Evolutionary conservation across 2,329 filamentous ascomycete genomes (phyloP).

Genomic region (Pleurostoma richardsiae): DNA sequence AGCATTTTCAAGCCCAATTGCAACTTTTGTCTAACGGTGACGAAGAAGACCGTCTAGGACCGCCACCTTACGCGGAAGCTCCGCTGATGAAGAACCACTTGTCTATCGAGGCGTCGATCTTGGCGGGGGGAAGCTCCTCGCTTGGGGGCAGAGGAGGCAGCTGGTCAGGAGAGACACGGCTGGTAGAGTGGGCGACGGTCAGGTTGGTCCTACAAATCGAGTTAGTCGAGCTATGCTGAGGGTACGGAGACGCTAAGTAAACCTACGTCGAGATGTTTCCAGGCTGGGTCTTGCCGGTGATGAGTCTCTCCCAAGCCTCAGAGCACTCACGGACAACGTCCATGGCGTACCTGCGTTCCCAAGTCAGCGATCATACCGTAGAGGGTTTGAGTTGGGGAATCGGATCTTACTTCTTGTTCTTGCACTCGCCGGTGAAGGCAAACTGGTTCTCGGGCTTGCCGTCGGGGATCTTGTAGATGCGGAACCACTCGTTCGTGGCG

Average conservation of each 20-base stretch:
- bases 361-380: too few species aligned
- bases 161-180: slow-evolving; percentile 64
- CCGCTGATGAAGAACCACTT: slow-evolving; percentile 99
- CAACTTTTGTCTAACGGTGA: too few species aligned
- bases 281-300: slow-evolving; percentile 79
- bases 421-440: slow-evolving; percentile 99
- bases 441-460: slow-evolving; percentile 99
- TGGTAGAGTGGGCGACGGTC: slow-evolving; percentile 66
- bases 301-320: slow-evolving; percentile 95
- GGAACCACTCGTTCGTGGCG: slow-evolving; percentile 99
- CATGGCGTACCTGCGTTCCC: slow-evolving; percentile 69
- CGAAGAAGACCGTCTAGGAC: too few species aligned
- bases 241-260: background rate
- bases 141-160: slow-evolving; percentile 72
- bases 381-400: background rate
- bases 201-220: slow-evolving; percentile 64
- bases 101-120: slow-evolving; percentile 95
- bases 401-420: slow-evolving; percentile 83
- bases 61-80: slow-evolving; percentile 66
- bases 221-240: background rate
- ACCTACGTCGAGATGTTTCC: slow-evolving; percentile 80
- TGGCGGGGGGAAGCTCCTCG: slow-evolving; percentile 77
- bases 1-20: too few species aligned
- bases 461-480: slow-evolving; percentile 99
- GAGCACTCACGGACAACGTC: slow-evolving; percentile 94